Conservation (phyloP, 2,329 filamentous ascomycete genomes). For the Trichoderma sp. region DNA sequence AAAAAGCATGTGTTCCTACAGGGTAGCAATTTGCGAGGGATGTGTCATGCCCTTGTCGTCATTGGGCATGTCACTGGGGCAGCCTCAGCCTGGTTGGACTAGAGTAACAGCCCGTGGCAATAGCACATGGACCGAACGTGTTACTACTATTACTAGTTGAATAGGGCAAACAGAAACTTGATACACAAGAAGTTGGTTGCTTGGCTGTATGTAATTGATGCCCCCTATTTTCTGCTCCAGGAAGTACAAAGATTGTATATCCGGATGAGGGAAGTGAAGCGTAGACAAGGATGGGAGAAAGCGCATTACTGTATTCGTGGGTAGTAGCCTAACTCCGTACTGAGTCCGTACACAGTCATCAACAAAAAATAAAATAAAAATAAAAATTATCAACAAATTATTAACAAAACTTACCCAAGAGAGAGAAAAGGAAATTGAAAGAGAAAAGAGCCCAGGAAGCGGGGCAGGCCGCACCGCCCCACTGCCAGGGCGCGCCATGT, state of each 20-base stretch:
- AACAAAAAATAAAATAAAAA: not conserved
- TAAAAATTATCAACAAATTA: not conserved
- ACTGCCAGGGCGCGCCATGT: conserved; percentile 20
- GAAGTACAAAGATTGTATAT: no score
- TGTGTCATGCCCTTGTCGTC: not conserved
- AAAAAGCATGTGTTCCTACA: not conserved
- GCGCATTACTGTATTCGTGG: not conserved
- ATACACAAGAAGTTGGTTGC: not conserved
- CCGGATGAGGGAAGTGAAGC: no score
- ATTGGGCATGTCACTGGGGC: not conserved
- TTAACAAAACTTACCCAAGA: not conserved
- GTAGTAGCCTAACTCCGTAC: not conserved
- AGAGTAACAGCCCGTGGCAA: not conserved
- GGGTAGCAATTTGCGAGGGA: conserved; percentile 1
- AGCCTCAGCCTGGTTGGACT: not conserved
- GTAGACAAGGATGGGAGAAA: no score
- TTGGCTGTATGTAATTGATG: not conserved
- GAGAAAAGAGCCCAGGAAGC: not conserved
- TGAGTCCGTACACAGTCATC: not conserved
- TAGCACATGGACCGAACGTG: not conserved
- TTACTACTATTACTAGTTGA: not conserved
- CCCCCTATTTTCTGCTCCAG: not conserved
- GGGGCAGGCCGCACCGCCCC: conserved; percentile 1
- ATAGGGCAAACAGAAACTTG: not conserved
- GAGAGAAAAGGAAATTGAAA: not conserved